A percentile compares a stretch with the other conserved stretches of the same genome.
Conservation (phyloP, 2,329 filamentous ascomycete species). For the Phaeosphaeria sp. region DNA sequence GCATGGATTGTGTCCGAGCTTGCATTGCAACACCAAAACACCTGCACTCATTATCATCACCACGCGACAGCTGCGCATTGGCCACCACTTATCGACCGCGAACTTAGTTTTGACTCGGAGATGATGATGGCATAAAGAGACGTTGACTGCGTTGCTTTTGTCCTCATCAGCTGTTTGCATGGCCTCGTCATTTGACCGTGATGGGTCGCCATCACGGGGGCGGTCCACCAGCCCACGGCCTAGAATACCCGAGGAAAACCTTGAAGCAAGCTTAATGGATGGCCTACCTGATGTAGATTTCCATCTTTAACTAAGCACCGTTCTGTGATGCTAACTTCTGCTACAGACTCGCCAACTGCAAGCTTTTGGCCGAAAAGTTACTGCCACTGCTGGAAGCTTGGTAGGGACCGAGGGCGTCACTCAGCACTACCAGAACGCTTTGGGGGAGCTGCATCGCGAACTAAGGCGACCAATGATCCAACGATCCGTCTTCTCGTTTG, state of each 20-base stretch:
- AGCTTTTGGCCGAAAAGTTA: conserved; percentile 92
- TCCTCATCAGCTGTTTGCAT: conserved; percentile 25
- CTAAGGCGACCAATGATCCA: conserved; percentile 83
- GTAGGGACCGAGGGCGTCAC: conserved; percentile 67
- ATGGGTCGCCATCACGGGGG: conserved; percentile 39
- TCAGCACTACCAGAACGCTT: conserved; percentile 81
- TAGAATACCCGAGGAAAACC: conserved; percentile 29
- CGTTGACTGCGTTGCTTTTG: conserved; percentile 1
- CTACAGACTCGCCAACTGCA: conserved; percentile 82
- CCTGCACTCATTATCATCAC: conserved; percentile 5
- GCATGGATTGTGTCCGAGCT: conserved; percentile 11
- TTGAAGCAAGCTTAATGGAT: conserved; percentile 41
- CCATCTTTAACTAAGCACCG: not conserved
- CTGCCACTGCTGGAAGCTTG: conserved; percentile 88
- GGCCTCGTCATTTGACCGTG: conserved; percentile 35
- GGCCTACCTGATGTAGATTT: conserved; percentile 39
- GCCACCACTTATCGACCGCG: not conserved
- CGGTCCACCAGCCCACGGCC: conserved; percentile 42
- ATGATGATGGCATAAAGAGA: conserved; percentile 18
- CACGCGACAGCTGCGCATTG: conserved; percentile 9
- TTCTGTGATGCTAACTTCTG: conserved; percentile 23
- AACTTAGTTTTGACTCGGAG: not conserved
- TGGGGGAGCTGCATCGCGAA: conserved; percentile 89
- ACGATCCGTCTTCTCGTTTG: conserved; percentile 88
- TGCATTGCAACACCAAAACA: conserved; percentile 12